Conservation (phyloP, 441 rosid species). For the Populus trichocarpa region DNA sequence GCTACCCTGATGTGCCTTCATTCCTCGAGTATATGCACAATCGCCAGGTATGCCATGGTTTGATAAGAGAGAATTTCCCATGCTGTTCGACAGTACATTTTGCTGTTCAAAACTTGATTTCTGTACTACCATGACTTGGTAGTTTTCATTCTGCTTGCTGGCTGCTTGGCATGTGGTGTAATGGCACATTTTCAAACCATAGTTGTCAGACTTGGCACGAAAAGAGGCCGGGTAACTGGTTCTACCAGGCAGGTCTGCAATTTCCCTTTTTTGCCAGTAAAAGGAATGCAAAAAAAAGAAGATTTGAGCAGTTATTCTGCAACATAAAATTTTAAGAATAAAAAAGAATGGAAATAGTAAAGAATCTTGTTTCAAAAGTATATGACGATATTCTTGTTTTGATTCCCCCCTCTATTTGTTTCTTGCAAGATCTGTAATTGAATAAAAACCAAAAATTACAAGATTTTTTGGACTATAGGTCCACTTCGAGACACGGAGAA, state of each 20-base stretch:
- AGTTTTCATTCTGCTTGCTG: neutral
- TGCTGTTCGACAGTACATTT: neutral
- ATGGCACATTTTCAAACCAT: neutral
- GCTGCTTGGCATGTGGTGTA: neutral
- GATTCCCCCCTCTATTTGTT: neutral
- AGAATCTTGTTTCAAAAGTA: neutral
- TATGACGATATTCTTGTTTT: neutral
- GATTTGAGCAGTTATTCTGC: neutral
- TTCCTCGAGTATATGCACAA: slow-evolving; percentile 90
- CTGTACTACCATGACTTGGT: neutral
- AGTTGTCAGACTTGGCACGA: no score
- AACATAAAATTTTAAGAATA: neutral
- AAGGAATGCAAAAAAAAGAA: neutral
- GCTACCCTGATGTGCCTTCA: slow-evolving; percentile 79
- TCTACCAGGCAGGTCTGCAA: no score
- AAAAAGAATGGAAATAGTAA: neutral
- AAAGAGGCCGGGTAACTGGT: no score
- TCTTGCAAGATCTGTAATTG: neutral
- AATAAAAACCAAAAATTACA: neutral
- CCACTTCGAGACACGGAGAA: neutral
- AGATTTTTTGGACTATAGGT: neutral
- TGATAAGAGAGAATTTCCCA: neutral
- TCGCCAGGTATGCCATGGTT: slow-evolving; percentile 62
- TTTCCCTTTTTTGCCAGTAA: neutral
- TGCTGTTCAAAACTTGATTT: neutral